Conservation (phyloP, 352 stramenopile species). For the Pythium aquatile region DNA sequence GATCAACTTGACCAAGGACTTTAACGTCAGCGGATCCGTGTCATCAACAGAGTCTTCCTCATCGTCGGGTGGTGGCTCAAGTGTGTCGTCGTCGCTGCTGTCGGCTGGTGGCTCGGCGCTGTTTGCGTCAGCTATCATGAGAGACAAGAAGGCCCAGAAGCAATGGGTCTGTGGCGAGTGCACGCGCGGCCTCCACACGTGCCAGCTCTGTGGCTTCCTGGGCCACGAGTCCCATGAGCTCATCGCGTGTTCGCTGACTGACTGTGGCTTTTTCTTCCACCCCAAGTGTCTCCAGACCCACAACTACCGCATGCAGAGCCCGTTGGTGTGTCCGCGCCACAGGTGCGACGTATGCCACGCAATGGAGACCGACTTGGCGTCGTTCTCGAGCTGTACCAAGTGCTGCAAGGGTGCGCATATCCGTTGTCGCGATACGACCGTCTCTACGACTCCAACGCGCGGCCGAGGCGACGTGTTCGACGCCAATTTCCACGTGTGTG, state of each 20-base stretch:
- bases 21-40: slow-evolving; percentile 1
- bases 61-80: slow-evolving; percentile 7
- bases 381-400: slow-evolving; percentile 53
- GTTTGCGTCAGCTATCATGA: slow-evolving; percentile 23
- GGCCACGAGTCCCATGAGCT: slow-evolving; percentile 56
- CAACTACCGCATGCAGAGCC: slow-evolving; percentile 18
- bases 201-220: slow-evolving; percentile 68
- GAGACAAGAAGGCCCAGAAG: slow-evolving; percentile 36
- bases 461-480: slow-evolving; percentile 16
- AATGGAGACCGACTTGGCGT: slow-evolving; percentile 48
- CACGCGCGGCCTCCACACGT: slow-evolving; percentile 50
- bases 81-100: slow-evolving; percentile 9
- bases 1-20: slow-evolving; percentile 29
- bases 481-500: slow-evolving; percentile 47
- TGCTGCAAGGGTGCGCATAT: slow-evolving; percentile 53
- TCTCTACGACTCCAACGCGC: neutral
- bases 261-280: slow-evolving; percentile 71
- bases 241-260: slow-evolving; percentile 40
- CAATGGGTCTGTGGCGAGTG: slow-evolving; percentile 73
- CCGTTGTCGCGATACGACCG: slow-evolving; percentile 26
- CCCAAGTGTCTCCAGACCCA: slow-evolving; percentile 31
- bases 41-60: neutral
- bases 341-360: slow-evolving; percentile 45
- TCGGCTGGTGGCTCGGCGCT: slow-evolving; percentile 1
- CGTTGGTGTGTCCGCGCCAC: slow-evolving; percentile 61